Evolutionary conservation across 2,329 filamentous ascomycete genomes (phyloP).

Genomic region (Dothideomycetes sp.): DNA sequence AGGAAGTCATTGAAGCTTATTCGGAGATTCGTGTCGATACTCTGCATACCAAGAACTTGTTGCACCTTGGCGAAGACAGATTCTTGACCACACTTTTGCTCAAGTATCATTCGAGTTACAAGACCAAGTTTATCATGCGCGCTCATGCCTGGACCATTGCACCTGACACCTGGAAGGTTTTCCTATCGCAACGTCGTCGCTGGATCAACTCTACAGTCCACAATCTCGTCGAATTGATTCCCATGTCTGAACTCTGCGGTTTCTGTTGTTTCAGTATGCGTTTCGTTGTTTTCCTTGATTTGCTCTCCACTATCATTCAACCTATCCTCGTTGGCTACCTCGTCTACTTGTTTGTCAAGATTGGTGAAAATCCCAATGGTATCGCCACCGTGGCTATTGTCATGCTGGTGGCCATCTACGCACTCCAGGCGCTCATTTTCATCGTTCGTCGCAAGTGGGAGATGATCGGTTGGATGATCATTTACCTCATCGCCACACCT

Average conservation of each 20-base stretch:
- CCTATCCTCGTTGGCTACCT: conserved; percentile 88
- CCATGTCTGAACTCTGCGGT: conserved; percentile 86
- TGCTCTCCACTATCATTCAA: conserved; percentile 84
- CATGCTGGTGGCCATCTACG: conserved; percentile 89
- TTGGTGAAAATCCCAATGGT: conserved; percentile 51
- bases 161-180: conserved; percentile 86
- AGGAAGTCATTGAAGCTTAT: conserved; percentile 81
- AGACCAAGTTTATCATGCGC: conserved; percentile 92
- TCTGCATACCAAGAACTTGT: conserved; percentile 95
- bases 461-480: conserved; percentile 98
- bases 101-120: conserved; percentile 87
- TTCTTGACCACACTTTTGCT: conserved; percentile 90
- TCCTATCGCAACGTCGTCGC: conserved; percentile 94
- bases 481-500: conserved; percentile 85
- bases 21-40: conserved; percentile 93
- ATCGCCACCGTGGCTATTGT: conserved; percentile 83
- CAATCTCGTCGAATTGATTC: conserved; percentile 92
- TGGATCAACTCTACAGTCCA: conserved; percentile 99
- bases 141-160: conserved; percentile 97
- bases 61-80: conserved; percentile 95
- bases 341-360: conserved; percentile 72
- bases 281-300: conserved; percentile 90
- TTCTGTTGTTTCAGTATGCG: conserved; percentile 99
- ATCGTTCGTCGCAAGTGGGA: conserved; percentile 96
- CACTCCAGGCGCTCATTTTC: conserved; percentile 94